Conservation (phyloP, 2,329 filamentous ascomycete genomes). For the Apiospora sp. region DNA sequence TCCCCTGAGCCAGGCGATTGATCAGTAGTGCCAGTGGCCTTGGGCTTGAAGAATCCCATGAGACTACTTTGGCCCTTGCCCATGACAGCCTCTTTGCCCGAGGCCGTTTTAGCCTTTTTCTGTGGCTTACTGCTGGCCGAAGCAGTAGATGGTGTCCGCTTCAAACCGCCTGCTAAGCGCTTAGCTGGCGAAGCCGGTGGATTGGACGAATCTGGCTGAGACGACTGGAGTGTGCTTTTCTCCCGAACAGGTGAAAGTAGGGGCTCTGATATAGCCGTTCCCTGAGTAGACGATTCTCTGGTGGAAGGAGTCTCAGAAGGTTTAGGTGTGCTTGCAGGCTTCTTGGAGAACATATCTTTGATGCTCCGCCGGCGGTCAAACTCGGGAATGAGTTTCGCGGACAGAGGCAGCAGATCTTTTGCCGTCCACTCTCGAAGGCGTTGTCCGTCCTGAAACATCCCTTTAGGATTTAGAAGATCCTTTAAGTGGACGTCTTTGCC, state of each 20-base stretch:
- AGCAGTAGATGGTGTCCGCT: constrained; percentile 38
- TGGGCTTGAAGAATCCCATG: constrained; percentile 81
- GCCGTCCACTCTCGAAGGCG: constrained; percentile 71
- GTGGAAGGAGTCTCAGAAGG: constrained; percentile 30
- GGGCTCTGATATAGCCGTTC: neutral
- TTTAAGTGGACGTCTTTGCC: constrained; percentile 61
- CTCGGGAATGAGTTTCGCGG: constrained; percentile 84
- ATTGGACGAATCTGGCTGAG: constrained; percentile 30
- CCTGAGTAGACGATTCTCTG: neutral
- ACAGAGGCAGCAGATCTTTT: constrained; percentile 75
- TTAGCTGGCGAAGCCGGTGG: constrained; percentile 33
- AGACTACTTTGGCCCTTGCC: constrained; percentile 63
- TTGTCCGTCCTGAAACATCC: constrained; percentile 73
- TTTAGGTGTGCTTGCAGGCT: constrained; percentile 45
- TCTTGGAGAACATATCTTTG: constrained; percentile 87
- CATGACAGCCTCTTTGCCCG: constrained; percentile 43
- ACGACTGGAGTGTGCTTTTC: constrained; percentile 32
- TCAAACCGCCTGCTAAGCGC: constrained; percentile 32
- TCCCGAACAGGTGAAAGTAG: constrained; percentile 19
- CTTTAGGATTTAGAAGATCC: constrained; percentile 81
- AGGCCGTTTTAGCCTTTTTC: constrained; percentile 48
- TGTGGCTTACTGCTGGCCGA: constrained; percentile 39
- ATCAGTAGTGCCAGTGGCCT: constrained; percentile 41
- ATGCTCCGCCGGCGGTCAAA: constrained; percentile 87
- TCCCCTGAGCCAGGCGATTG: constrained; percentile 1